Percentiles rank a stretch among this genome's conserved stretches.
Conservation (phyloP, 1,284 basidiomycete genomes). For the Limonomyces culmigenus region DNA sequence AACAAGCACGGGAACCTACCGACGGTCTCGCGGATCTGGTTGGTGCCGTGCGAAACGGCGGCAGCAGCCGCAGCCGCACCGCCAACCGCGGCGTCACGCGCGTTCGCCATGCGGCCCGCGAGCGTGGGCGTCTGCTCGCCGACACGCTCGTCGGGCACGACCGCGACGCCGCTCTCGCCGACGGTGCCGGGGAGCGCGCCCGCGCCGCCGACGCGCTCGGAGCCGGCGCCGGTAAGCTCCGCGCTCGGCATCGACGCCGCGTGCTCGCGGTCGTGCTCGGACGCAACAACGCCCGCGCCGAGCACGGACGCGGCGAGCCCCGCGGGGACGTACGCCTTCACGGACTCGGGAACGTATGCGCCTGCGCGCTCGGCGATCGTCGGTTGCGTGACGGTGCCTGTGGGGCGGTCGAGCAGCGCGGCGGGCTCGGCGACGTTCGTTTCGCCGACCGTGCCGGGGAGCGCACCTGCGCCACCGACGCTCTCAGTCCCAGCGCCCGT, state of each 20-base stretch:
- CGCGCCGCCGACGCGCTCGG: conserved; percentile 17
- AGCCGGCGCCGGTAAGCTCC: conserved; percentile 12
- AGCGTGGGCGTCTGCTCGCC: background rate
- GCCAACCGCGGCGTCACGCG: background rate
- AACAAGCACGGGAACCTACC: conserved; percentile 6
- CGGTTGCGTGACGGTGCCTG: too few species aligned
- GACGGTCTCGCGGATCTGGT: conserved; percentile 5
- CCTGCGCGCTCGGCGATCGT: background rate
- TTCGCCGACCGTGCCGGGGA: conserved; percentile 14
- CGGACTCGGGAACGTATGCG: background rate
- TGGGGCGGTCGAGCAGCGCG: too few species aligned
- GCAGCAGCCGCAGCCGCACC: background rate
- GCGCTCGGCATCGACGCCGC: conserved; percentile 11
- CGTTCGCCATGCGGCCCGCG: background rate
- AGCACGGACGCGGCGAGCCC: background rate
- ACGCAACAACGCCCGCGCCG: conserved; percentile 10
- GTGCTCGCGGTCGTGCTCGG: conserved; percentile 12
- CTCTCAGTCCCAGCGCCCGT: conserved; percentile 5
- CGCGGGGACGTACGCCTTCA: background rate
- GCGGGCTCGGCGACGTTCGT: conserved; percentile 10
- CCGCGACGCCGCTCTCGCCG: conserved; percentile 19
- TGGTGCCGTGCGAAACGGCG: conserved; percentile 1
- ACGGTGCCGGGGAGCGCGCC: conserved; percentile 20
- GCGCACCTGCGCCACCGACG: conserved; percentile 13
- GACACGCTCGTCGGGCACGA: conserved; percentile 20